Evolutionary conservation across 2,329 filamentous ascomycete genomes (phyloP).

Genomic region (Neonectria sp.): DNA sequence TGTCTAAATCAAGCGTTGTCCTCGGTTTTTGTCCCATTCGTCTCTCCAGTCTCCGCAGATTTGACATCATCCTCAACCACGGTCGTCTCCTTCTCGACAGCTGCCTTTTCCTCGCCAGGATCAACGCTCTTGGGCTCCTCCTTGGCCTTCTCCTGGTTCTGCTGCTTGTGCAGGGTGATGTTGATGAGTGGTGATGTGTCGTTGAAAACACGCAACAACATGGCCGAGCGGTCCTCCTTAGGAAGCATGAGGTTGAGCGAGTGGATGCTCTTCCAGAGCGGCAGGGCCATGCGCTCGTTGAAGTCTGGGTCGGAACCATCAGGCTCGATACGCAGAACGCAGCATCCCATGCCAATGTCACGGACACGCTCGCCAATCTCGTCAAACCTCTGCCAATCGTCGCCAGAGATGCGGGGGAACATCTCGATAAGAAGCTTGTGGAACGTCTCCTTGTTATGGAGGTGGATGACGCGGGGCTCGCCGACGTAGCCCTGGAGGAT

Average conservation of each 20-base stretch:
- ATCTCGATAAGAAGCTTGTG: conserved; percentile 90
- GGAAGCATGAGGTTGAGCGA: conserved; percentile 97
- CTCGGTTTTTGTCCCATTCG: conserved; percentile 30
- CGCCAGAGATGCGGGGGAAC: conserved; percentile 90
- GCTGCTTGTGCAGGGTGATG: conserved; percentile 68
- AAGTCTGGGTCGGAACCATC: conserved; percentile 74
- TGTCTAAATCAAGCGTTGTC: conserved; percentile 39
- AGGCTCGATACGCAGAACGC: conserved; percentile 87
- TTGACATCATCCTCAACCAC: conserved; percentile 58
- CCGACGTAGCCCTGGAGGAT: conserved; percentile 94
- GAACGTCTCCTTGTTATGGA: conserved; percentile 85
- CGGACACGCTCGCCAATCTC: conserved; percentile 90
- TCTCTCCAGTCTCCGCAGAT: conserved; percentile 47
- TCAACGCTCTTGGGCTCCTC: conserved; percentile 51
- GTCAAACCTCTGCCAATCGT: conserved; percentile 81
- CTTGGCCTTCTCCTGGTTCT: conserved; percentile 57
- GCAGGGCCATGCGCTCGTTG: conserved; percentile 86
- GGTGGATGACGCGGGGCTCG: conserved; percentile 79
- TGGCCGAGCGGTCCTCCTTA: conserved; percentile 94
- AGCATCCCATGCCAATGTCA: conserved; percentile 91
- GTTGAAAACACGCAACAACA: conserved; percentile 92
- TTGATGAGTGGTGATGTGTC: conserved; percentile 89
- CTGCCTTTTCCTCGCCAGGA: conserved; percentile 38
- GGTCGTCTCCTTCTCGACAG: conserved; percentile 46
- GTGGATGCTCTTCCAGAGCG: conserved; percentile 93